Evolutionary conservation across 495 filamentous ascomycete genomes (phyloP), one percentile per base, ranked within the genome.

Genomic region (Neurospora pannonica): DNA sequence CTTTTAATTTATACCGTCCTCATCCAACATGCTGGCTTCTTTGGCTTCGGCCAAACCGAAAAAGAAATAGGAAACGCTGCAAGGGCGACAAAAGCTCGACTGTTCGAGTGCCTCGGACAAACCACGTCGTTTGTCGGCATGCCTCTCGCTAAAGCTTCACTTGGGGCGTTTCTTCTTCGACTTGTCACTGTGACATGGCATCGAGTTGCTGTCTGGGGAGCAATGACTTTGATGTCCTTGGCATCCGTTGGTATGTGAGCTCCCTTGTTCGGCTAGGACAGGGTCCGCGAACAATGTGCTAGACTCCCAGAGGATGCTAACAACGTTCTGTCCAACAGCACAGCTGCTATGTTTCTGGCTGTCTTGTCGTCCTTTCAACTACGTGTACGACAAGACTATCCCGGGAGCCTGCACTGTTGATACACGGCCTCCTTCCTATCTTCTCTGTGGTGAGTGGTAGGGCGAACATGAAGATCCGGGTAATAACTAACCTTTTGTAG

Each of bases 181-280:
- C 75, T 82, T 0, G 79, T 80, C 17, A 76, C 75, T n/a, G 31
- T 71, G 28, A 71, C 71, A 42, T 84, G 82, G 81, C 82, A 84
- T 43, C 77, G 75, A 42, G 74, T 81, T 38, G 79, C 77, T 46
- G 78, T 82, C n/a, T 81, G 78, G 79, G 62, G 36, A 5, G 81
- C 81, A 38, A 79, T 83, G 77, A 40, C 38, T 0, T 54, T 77
- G 21, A 71, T 76, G 7, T 40, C 39, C 71, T 28, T 71, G 5
- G 77, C 75, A 8, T 77, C 77, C 15, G 76, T 78, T 40, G 74
- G 76, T 72, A 78, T 71, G 34, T 38, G 2, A 38, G 67, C 74
- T 67, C 39, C 74, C 40, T 7, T 70, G 4, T 43, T 28, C 19
- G 75, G 72, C 13, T 60, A 73, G n/a, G 17, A 34, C 7, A 17